phyloP scores from a whole-genome alignment of 2,329 filamentous ascomycete species.

The Nemania sp. region DNA sequence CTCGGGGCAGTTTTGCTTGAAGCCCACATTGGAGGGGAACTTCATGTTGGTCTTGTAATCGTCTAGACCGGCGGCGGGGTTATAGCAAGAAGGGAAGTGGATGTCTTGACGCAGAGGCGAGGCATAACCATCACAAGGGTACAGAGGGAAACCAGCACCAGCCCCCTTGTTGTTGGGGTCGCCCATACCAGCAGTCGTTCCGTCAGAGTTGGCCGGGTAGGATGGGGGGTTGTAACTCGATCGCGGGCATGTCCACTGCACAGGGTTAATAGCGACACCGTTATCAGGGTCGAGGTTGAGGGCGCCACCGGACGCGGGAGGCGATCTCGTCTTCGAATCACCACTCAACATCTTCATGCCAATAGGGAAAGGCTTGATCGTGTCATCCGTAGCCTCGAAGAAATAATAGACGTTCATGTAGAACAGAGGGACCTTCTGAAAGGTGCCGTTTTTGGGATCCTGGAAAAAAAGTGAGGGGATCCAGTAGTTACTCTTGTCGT shows the following conservation, averaged over 20 bases:
- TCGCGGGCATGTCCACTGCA: slow-evolving; percentile 72
- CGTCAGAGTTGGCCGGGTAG: slow-evolving; percentile 67
- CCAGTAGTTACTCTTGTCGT: slow-evolving; percentile 83
- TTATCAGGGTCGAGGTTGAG: slow-evolving; percentile 64
- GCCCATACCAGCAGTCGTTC: slow-evolving; percentile 65
- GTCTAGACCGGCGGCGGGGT: slow-evolving; percentile 69
- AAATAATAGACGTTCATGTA: slow-evolving; percentile 85
- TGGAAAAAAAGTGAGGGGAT: slow-evolving; percentile 77
- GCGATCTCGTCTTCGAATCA: slow-evolving; percentile 67
- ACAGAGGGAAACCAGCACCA: slow-evolving; percentile 76
- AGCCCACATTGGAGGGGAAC: slow-evolving; percentile 66
- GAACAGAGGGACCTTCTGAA: slow-evolving; percentile 75
- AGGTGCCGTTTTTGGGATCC: slow-evolving; percentile 70
- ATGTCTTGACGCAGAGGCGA: slow-evolving; percentile 74
- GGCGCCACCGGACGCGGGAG: slow-evolving; percentile 65
- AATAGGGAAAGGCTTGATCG: slow-evolving; percentile 75
- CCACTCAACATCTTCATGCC: slow-evolving; percentile 80
- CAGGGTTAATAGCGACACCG: slow-evolving; percentile 62
- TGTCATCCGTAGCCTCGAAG: slow-evolving; percentile 73
- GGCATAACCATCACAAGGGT: slow-evolving; percentile 72
- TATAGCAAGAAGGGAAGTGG: slow-evolving; percentile 81
- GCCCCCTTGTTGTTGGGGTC: slow-evolving; percentile 66
- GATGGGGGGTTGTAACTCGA: slow-evolving; percentile 60
- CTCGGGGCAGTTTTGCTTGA: slow-evolving; percentile 65
- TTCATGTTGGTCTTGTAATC: slow-evolving; percentile 75